A percentile compares a stretch with the other conserved stretches of the same genome.
These are phyloP conservation scores for Comarum palustre DNA, from an alignment of 306 rosid species.

Conservation along the genomic window DNA sequence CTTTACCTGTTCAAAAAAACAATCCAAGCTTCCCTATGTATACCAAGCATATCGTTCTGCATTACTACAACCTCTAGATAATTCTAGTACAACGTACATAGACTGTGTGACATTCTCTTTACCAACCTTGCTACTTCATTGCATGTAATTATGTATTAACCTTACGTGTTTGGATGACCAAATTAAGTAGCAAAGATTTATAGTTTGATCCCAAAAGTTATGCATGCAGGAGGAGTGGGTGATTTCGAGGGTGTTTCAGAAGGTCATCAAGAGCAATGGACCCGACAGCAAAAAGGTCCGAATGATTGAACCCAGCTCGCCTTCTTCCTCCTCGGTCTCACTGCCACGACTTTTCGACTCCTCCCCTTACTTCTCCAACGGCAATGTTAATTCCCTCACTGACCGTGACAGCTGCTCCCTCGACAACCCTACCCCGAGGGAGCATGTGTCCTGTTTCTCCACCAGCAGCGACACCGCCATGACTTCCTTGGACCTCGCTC, in stretches of 20 bases:
- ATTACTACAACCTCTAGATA: neutral
- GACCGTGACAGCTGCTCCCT: slow-evolving; percentile 58
- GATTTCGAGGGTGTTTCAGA: slow-evolving; percentile 84
- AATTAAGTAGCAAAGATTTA: neutral
- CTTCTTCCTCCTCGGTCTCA: slow-evolving; percentile 73
- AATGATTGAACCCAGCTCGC: slow-evolving; percentile 63
- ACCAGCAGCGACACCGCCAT: slow-evolving; percentile 34
- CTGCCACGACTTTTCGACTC: slow-evolving; percentile 86
- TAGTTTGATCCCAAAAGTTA: neutral
- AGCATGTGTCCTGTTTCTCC: slow-evolving; percentile 99
- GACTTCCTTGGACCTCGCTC: slow-evolving; percentile 33
- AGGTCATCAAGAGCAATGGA: slow-evolving; percentile 20
- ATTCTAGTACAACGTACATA: neutral
- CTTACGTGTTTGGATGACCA: neutral
- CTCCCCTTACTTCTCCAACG: slow-evolving; percentile 41
- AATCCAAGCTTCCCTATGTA: neutral
- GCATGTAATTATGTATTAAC: neutral
- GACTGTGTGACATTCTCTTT: neutral
- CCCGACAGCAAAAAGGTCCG: slow-evolving; percentile 49
- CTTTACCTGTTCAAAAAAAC: no score
- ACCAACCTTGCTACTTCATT: neutral
- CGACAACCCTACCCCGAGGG: slow-evolving; percentile 44
- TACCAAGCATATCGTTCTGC: no score
- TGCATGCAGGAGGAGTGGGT: slow-evolving; percentile 81
- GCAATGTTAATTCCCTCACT: slow-evolving; percentile 8